A percentile compares a stretch with the other conserved stretches of the same genome.
phyloP scores from a whole-genome alignment of 192 early-diverging fungal species.

The Irineochytrium annulatum region DNA sequence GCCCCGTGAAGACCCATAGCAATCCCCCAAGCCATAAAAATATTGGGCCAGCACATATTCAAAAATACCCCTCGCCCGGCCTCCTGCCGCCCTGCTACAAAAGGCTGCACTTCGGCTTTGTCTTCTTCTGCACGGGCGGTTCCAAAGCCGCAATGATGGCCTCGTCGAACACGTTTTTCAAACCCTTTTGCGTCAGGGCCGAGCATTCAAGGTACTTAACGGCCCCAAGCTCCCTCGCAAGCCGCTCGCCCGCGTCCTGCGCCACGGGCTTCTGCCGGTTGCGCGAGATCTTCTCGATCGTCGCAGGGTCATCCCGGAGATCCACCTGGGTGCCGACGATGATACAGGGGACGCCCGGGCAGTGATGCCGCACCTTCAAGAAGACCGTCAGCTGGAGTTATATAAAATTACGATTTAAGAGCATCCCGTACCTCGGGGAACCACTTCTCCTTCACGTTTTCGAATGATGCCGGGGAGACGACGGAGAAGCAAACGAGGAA shows the following conservation, averaged over 20 bases:
- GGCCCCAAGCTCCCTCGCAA: constrained; percentile 77
- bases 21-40: too few relatives aligned
- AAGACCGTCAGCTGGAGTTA: not conserved
- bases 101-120: constrained; percentile 74
- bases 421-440: constrained; percentile 71
- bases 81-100: too few relatives aligned
- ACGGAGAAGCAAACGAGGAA: constrained; percentile 94
- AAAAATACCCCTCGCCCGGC: too few relatives aligned
- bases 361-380: constrained; percentile 76
- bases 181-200: constrained; percentile 84
- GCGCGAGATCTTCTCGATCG: constrained; percentile 73
- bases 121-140: constrained; percentile 72
- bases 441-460: constrained; percentile 97
- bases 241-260: constrained; percentile 72
- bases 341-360: constrained; percentile 90
- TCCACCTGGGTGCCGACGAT: constrained; percentile 93
- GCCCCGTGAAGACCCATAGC: too few relatives aligned
- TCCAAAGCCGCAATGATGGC: constrained; percentile 95
- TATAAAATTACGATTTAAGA: not conserved
- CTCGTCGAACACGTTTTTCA: constrained; percentile 97
- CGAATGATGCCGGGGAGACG: constrained; percentile 85
- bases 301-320: constrained; percentile 78
- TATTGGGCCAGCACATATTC: too few relatives aligned
- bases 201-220: constrained; percentile 94
- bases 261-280: constrained; percentile 81